Base-by-base conservation (phyloP, 192 early-diverging fungal genomes). In the Linnemannia elongata region DNA sequence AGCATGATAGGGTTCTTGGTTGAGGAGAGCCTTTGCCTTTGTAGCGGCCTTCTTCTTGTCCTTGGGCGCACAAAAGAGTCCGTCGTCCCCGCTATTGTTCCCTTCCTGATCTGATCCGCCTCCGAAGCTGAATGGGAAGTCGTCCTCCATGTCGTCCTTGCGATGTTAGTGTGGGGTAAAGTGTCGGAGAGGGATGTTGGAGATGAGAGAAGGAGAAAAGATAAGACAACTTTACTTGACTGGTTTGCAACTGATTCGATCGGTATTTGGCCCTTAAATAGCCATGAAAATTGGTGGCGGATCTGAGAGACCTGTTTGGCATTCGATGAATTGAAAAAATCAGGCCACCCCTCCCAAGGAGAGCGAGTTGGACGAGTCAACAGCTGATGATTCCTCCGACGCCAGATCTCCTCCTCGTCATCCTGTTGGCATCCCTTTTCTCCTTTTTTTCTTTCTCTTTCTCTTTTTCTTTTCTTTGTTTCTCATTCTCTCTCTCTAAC, bases 71-170 rank as follows among this genome's bases (percentile, higher is more conserved):
- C 85, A 87, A 38, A 87, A 87, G 33, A 87, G 38, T 33, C 80
- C 80, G 3, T 81, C 76, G 24, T 57, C 49, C 39, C 20, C 75
- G 15, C 69, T 66, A 0, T 52, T 52, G 20, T 52, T 52, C 12
- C 42, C 77, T 10, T 84, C 82, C n/a, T 75, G 33, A 57, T 87
- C 85, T 20, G 85, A 87, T 30, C 36, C 27, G 22, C 39, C 39
- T 41, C 79, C 85, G 35, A 87, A 87, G 70, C 71, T 76, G 76
- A 87, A 87, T 54, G 85, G 85, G 52, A 87, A 87, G 69, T 81
- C 75, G 20, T 86, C 76, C 49, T 74, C 63, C 75, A 76, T 76
- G 75, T 27, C 36, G 27, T 66, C 30, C n/a, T 30, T 66, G 60
- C 33, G 60, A 66, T 66, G 60, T 33, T 30, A 33, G 60, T 66